Base-by-base conservation (phyloP, 1,284 basidiomycete species). In the Cystobasidium sp. region DNA sequence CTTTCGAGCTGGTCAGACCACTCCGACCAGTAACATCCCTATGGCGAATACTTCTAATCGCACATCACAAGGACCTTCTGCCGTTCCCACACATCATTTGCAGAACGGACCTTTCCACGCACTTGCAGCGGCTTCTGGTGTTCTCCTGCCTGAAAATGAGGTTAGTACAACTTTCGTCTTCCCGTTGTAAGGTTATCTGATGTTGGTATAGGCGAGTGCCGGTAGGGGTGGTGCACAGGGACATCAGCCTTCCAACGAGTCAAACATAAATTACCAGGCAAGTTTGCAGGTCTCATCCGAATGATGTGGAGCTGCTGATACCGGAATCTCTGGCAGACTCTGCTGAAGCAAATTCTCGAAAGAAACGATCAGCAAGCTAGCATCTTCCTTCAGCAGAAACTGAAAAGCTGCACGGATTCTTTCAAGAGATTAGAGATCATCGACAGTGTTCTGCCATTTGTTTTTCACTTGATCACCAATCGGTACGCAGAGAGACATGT, bases 361-460 rank as follows among this genome's bases (percentile, higher is more conserved):
- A 37, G 63, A 43, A 74, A 74, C 72, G 67, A 74, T 47, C 72
- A 74, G 56, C 72, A 74, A 59, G 72, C 72, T 51, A 68, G 65
- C 22, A 74, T 74, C 46, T 74, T 68, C 31, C 41, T 74, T 12
- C 72, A 74, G 43, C 72, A 74, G 44, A 74, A 68, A 66, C 65
- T 74, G 20, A 74, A 74, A 39, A 74, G 44, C 56, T 68, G 65
- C 65, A 56, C 24, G n/a, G 65, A 68, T 44, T 31, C 55, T 14
- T 47, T 18, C 39, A 58, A 49, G 41, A 53, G 58, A 12, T 22
- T 31, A 18, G 66, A 62, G 47, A 74, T 74, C 47, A 62, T 74
- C 16, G 66, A 74, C n/a, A 63, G 47, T 24, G 59, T 74, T 20
- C 22, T 74, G 12, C 65, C 72, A 39, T 51, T 61, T 44, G 47